These are phyloP conservation scores for Penicillium macrosclerotiorum DNA, from an alignment of 495 filamentous ascomycete species.

Conservation along the genomic window DNA sequence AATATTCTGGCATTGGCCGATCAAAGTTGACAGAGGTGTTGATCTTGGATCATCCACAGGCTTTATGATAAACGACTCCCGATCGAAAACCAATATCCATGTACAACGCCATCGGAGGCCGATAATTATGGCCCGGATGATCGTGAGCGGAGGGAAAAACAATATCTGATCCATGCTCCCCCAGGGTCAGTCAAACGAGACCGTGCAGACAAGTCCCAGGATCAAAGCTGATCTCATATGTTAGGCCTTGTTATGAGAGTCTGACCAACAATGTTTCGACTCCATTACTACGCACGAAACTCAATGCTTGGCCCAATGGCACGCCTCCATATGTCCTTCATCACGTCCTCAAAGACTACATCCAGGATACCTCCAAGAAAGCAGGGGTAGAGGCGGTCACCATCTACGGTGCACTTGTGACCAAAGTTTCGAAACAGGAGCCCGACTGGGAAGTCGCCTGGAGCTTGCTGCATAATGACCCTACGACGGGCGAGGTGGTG, in stretches of 20 bases:
- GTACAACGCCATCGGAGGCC: constrained; percentile 41
- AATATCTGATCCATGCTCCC: constrained; percentile 45
- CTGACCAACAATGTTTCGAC: constrained; percentile 67
- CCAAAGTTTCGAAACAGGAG: constrained; percentile 46
- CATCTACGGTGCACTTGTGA: constrained; percentile 57
- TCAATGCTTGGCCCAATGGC: constrained; percentile 59
- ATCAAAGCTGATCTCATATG: too few relatives aligned
- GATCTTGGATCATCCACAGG: constrained; percentile 37
- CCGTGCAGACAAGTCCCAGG: neutral
- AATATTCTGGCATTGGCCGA: too few relatives aligned
- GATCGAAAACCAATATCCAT: constrained; percentile 57
- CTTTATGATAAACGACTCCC: constrained; percentile 58
- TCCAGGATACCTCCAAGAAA: constrained; percentile 52
- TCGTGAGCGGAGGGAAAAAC: constrained; percentile 20
- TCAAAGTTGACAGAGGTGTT: too few relatives aligned
- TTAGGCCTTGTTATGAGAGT: constrained; percentile 56
- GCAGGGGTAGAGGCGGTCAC: constrained; percentile 49
- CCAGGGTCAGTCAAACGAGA: constrained; percentile 37
- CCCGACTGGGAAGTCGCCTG: constrained; percentile 50
- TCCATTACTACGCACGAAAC: constrained; percentile 53
- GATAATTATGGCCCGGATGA: constrained; percentile 24
- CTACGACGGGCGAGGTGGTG: constrained; percentile 23
- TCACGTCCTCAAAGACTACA: constrained; percentile 53
- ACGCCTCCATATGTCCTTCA: constrained; percentile 58
- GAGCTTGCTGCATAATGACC: constrained; percentile 29